A percentile compares a stretch with the other conserved stretches of the same genome.
Conservation (phyloP, 2,329 filamentous ascomycete genomes). For the Rhynchosporium secalis region DNA sequence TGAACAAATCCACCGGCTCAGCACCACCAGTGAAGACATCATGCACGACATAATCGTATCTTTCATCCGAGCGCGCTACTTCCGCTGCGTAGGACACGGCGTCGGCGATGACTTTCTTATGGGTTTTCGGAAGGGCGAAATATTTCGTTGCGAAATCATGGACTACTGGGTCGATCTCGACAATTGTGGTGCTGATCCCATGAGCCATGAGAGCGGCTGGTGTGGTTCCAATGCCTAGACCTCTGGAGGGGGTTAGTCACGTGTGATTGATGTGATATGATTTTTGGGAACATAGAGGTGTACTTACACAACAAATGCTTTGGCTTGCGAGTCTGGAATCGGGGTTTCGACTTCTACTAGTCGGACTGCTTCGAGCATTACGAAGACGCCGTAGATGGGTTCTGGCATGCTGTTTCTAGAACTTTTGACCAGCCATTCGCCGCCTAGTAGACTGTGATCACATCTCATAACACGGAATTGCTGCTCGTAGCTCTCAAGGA, state of each 20-base stretch:
- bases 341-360: slow-evolving; percentile 64
- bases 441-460: slow-evolving; percentile 91
- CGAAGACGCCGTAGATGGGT: slow-evolving; percentile 94
- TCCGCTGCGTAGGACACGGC: slow-evolving; percentile 68
- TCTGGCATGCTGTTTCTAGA: slow-evolving; percentile 75
- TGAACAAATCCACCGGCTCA: slow-evolving; percentile 87
- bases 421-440: slow-evolving; percentile 72
- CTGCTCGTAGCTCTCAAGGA: slow-evolving; percentile 71
- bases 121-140: slow-evolving; percentile 76
- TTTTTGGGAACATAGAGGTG: neutral
- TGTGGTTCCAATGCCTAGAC: slow-evolving; percentile 88
- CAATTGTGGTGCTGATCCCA: slow-evolving; percentile 87
- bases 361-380: slow-evolving; percentile 88
- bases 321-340: slow-evolving; percentile 64
- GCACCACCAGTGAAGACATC: slow-evolving; percentile 97
- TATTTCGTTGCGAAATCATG: slow-evolving; percentile 80
- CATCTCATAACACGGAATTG: slow-evolving; percentile 83
- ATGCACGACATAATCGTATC: slow-evolving; percentile 91
- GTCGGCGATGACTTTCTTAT: slow-evolving; percentile 78
- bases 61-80: slow-evolving; percentile 44
- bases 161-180: slow-evolving; percentile 91
- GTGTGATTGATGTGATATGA: neutral
- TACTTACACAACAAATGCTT: slow-evolving; percentile 80
- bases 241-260: slow-evolving; percentile 51
- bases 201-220: slow-evolving; percentile 84